Base-by-base conservation (phyloP, 768 basidiomycete species). In the Multifurca ochricompacta region DNA sequence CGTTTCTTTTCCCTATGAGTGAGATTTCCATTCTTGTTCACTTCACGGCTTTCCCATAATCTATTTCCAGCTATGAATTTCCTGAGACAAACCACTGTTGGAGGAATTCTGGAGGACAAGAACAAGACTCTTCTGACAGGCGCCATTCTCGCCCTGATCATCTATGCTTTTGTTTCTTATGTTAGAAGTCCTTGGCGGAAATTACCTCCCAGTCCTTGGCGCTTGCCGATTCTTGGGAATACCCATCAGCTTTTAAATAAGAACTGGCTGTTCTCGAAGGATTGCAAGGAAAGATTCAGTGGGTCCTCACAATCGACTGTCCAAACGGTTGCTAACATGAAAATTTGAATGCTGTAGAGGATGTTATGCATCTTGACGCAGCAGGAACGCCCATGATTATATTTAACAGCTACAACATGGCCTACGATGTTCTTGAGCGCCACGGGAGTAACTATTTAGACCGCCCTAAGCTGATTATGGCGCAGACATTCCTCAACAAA, bases 351-450 rank as follows among this genome's bases (percentile, higher is more conserved):
- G 13, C 2, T 31, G 35, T 27, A 54, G 53, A 32, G 23, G 61
- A 62, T 6, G 5, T 65, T 8, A 51, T 65, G 16, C 56, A 64
- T 37, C 39, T 65, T 16, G 31, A 56, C 37, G 51, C 59, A 13
- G 34, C 59, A 3, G 60, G 58, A 21, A 47, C 21, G 18, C 54
- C 58, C 9, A 47, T 62, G 18, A 37, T 69, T 4, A 47, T 70
- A 9, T 47, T 69, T 27, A 68, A 64, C 49, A 59, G 61, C 11
- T 42, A 52, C 13, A 58, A 66, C 28, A 57, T 59, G 3, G 63
- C 62, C 1, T 39, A 31, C 16, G 68, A 69, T 14, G 55, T 70
- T 4, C 58, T 68, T 1, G 68, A 69, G 10, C 57, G 60, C 28
- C 53, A 64, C 18, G 48, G 61, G 14, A 30, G 47, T 19, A 66